These are phyloP conservation scores for Monosporascus sp. DNA, from an alignment of 2,329 filamentous ascomycete genomes.

Conservation along the genomic window DNA sequence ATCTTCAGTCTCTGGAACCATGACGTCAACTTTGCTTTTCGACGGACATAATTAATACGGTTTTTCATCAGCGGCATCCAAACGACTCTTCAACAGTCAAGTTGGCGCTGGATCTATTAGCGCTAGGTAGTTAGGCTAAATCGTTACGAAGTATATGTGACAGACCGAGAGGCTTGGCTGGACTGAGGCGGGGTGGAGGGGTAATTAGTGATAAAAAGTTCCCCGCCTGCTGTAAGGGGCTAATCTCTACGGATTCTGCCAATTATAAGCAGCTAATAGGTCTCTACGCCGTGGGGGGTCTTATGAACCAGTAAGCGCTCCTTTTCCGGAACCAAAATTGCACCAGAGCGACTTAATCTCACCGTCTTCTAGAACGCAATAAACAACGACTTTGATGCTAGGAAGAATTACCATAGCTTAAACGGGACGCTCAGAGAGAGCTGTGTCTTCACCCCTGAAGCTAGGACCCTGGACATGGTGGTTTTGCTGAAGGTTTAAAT, in stretches of 20 bases:
- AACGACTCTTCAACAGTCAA: not conserved
- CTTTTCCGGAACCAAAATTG: too few relatives aligned
- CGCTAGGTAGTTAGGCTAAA: slow-evolving; percentile 1
- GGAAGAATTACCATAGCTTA: too few relatives aligned
- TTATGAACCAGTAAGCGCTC: too few relatives aligned
- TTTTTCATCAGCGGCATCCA: slow-evolving; percentile 4
- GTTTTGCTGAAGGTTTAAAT: too few relatives aligned
- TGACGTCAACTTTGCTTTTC: slow-evolving; percentile 4
- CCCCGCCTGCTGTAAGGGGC: not conserved
- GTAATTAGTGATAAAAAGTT: not conserved
- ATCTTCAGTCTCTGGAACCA: slow-evolving; percentile 14
- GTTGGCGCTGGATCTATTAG: not conserved
- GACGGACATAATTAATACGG: not conserved
- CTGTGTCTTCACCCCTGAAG: too few relatives aligned
- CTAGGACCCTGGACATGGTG: too few relatives aligned
- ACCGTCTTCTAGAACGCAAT: too few relatives aligned
- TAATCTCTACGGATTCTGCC: not conserved
- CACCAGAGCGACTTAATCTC: too few relatives aligned
- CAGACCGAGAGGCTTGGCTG: not conserved
- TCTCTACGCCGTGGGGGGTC: too few relatives aligned
- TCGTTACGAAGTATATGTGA: not conserved
- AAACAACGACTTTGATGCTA: too few relatives aligned
- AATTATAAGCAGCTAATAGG: not conserved
- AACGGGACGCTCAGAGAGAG: too few relatives aligned
- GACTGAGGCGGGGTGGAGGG: not conserved